Base-by-base conservation (phyloP, 2,329 filamentous ascomycete species). In the Colletotrichum aenigma region DNA sequence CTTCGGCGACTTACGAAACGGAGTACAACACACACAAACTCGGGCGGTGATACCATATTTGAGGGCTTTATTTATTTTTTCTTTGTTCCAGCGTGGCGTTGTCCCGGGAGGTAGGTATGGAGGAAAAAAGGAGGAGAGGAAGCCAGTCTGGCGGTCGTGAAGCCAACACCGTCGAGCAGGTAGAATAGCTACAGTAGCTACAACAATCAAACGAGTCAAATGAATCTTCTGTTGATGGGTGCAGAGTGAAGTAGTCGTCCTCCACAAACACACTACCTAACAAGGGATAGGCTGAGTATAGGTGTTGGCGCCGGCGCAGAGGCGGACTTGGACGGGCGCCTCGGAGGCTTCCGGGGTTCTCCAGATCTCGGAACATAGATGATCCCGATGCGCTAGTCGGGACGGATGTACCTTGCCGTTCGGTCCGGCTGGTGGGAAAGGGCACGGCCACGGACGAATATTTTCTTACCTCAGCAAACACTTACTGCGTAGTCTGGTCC, bases 21-120 rank as follows among this genome's bases (percentile, higher is more conserved):
- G 66, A 67, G 71, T 75, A 74, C 28, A 48, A 75, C 38, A 48
- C 34, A 52, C n/a, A 52, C 43, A 52, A 52, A 52, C 71, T 75
- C 48, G 62, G 74, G 74, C 74, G 74, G 74, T 71, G 74, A 76
- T 76, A 76, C 74, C 74, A 75, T 75, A 70, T 71, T 74, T 76
- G 74, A 71, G 60, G 60, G 52, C 61, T 76, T 71, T 48, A n/a
- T 62, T 62, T 10, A 48, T 62, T 3, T 66, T 68, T 76, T 73
- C 56, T 75, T 74, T 75, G 70, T 69, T 71, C 48, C 38, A 75
- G 74, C 74, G 66, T 52, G 71, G 74, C 71, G 71, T 74, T 76
- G 65, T 75, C 71, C 71, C n/a, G 24, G 66, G 61, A 56, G 66
- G 58, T 34, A 55, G 61, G 58, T 34, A 55, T 26, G 36, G 70